Percentiles rank a stretch among this genome's conserved stretches.
Conservation (phyloP, 306 rosid species). For the Rosa chinensis region DNA sequence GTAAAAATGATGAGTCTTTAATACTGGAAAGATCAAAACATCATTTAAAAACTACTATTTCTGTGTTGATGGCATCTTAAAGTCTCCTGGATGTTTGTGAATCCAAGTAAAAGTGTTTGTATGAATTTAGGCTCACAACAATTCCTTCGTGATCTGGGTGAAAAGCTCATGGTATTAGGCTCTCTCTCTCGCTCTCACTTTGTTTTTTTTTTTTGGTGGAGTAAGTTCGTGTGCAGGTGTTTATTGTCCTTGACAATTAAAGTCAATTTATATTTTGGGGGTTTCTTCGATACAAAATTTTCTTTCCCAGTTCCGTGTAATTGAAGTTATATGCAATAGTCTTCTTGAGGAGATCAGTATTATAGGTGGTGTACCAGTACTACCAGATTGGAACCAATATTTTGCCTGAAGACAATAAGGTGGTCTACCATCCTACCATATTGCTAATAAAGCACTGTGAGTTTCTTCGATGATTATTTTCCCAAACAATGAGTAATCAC, state of each 20-base stretch:
- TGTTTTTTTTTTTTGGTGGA: too few relatives aligned
- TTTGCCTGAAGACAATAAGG: not conserved
- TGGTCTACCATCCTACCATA: not conserved
- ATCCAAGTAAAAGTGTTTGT: not conserved
- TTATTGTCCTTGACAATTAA: not conserved
- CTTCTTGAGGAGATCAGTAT: not conserved
- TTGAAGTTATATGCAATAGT: not conserved
- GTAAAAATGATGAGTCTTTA: not conserved
- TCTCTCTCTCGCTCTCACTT: too few relatives aligned
- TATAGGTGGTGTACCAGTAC: not conserved
- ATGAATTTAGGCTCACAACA: not conserved
- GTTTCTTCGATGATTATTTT: not conserved
- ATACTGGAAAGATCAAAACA: not conserved
- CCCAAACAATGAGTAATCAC: not conserved
- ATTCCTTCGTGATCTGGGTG: not conserved
- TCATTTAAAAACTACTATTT: too few relatives aligned
- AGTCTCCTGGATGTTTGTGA: not conserved
- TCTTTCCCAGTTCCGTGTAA: not conserved
- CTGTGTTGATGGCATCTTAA: not conserved
- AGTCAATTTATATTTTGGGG: not conserved
- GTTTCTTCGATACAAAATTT: not conserved
- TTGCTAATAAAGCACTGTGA: not conserved
- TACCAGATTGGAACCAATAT: conserved; percentile 3
- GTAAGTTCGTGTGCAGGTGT: too few relatives aligned
- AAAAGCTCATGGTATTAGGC: not conserved